Evolutionary conservation across 1,284 basidiomycete species (phyloP).

Genomic region (Albatrellus sp.): DNA sequence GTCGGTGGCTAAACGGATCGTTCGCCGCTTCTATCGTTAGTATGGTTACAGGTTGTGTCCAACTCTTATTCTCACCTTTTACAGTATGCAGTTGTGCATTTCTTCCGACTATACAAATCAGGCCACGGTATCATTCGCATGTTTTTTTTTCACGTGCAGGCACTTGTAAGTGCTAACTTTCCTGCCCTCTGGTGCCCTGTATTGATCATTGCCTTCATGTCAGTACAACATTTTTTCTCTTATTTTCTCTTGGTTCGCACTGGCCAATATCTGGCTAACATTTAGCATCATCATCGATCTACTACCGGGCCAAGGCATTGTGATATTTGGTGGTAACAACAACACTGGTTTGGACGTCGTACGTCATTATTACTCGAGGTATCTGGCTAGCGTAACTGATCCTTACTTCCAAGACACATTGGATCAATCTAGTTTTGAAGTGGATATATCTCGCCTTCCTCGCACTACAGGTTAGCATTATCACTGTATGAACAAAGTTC

Average conservation of each 20-base stretch:
- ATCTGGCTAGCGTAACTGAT: not conserved
- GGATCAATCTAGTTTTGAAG: constrained; percentile 75
- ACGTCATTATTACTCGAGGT: constrained; percentile 17
- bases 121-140: constrained; percentile 77
- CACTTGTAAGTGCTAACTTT: constrained; percentile 41
- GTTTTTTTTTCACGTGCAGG: constrained; percentile 94
- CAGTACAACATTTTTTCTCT: constrained; percentile 73
- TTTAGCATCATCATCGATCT: constrained; percentile 95
- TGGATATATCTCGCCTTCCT: constrained; percentile 86
- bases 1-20: constrained; percentile 93
- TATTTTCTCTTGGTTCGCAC: constrained; percentile 83
- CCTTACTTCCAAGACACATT: constrained; percentile 50
- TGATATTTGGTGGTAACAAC: constrained; percentile 54
- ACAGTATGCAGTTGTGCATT: constrained; percentile 88
- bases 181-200: not conserved
- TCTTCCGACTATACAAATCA: constrained; percentile 82
- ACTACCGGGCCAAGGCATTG: constrained; percentile 51
- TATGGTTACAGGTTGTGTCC: constrained; percentile 10
- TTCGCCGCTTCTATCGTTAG: constrained; percentile 89
- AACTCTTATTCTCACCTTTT: constrained; percentile 2
- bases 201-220: not conserved
- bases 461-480: constrained; percentile 42
- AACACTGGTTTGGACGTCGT: constrained; percentile 29
- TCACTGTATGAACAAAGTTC: not conserved
- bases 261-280: constrained; percentile 92